Base-by-base conservation (phyloP, 2,329 filamentous ascomycete species). In the Talaromyces marneffei region DNA sequence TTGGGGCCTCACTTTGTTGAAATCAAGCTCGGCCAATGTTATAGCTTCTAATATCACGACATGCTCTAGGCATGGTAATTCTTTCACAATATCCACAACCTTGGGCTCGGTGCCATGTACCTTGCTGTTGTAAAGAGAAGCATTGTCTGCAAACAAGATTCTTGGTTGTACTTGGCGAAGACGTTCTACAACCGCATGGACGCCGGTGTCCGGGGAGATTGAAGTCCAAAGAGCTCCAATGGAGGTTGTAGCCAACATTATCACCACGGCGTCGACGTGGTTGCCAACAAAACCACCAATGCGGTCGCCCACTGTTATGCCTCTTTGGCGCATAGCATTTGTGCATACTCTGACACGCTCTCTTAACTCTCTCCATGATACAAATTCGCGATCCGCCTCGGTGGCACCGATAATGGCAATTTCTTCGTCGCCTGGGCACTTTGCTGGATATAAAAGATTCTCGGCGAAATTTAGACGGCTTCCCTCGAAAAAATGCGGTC, bases 181-280 rank as follows among this genome's bases (percentile, higher is more conserved):
- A 7, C 94, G 84, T 72, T 97, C 94, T 27, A 97, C 78, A 0
- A 97, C 92, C 16, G 92, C 93, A 68, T 90, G 91, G 1, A 96
- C 90, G 10, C 93, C 93, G 16, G 89, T 96, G 73, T 97, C 93
- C 2, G 93, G 92, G 68, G 90, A 95, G 54, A 97, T 91, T 6
- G 90, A 90, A 0, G 92, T 96, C 93, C 93, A 97, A 39, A 96
- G 85, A 16, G 90, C 92, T 31, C 94, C 94, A 2, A 97, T 75
- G 0, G 90, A 86, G 0, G 91, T 87, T 0, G 91, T 84, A 1
- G 90, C 90, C 33, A 99, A 82, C 87, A 96, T 94, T 20, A 91
- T 91, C 10, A 97, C 87, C 20, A 97, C 78, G 0, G 92, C 89
- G 73, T 96, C 89, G 6, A 86, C 85, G 73, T 97, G 92, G 70